Conservation (phyloP, 2,329 filamentous ascomycete genomes). For the Sarocladium kiliense region DNA sequence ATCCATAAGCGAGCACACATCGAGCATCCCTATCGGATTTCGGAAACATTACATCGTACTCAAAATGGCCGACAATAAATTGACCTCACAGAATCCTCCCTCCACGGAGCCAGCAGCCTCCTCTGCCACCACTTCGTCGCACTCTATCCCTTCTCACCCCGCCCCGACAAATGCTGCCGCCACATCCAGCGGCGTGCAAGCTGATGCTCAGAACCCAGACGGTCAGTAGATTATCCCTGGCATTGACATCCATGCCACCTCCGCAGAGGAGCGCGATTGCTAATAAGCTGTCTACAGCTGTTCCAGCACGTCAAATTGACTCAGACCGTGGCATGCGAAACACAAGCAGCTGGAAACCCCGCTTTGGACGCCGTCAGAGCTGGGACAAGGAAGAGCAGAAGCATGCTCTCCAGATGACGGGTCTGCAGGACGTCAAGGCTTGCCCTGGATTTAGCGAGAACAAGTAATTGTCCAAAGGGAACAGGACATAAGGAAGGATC, state of each 20-base stretch:
- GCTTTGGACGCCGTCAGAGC: constrained; percentile 41
- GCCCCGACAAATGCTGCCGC: constrained; percentile 11
- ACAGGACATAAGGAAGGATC: no score
- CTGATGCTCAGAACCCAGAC: constrained; percentile 6
- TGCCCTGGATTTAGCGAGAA: constrained; percentile 39
- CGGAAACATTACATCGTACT: not conserved
- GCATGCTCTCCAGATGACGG: constrained; percentile 43
- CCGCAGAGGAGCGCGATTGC: no score
- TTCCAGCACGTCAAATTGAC: not conserved
- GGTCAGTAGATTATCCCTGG: no score
- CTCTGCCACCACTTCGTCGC: constrained; percentile 7
- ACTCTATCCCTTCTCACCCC: constrained; percentile 12
- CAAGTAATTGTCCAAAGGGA: not conserved
- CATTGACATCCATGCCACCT: no score
- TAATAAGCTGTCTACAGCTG: not conserved
- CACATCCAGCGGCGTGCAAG: constrained; percentile 9
- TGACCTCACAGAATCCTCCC: constrained; percentile 6
- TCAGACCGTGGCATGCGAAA: constrained; percentile 24
- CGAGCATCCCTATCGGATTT: no score
- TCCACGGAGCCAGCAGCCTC: constrained; percentile 1
- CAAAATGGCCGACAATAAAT: constrained; percentile 1
- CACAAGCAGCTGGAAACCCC: constrained; percentile 41
- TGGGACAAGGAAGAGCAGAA: constrained; percentile 51
- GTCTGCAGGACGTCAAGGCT: constrained; percentile 28
- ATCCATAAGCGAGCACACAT: no score